Evolutionary conservation across 768 basidiomycete species (phyloP), one percentile per base, ranked within the genome.

Genomic region (Candolleomyces efflorescens): DNA sequence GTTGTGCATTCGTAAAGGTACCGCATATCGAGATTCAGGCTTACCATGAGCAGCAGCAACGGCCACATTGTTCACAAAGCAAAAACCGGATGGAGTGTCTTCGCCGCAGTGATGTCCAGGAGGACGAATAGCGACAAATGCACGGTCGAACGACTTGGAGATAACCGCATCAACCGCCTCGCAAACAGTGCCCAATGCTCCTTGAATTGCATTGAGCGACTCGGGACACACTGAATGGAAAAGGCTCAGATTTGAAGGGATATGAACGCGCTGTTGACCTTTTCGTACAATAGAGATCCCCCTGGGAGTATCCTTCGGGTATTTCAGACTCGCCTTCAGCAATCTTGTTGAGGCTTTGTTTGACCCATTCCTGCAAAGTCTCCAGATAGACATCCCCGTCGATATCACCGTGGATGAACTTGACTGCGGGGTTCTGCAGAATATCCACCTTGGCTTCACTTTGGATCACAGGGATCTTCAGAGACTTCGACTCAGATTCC

Each of bases 81-180:
- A 98, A 69, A 98, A 98, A 0, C 96, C 96, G 10, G 85, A 87
- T 0, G 96, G 96, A 0, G 83, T 83, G 59, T 94, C 84, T 70
- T 94, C 93, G 2, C 91, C 91, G 65, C 94, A 96, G 64, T 98
- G 94, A 75, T 97, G 94, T 1, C 96, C 95, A 0, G 95, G 95
- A 0, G 94, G 95, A 51, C 95, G 75, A 18, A 97, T 80, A 0
- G 85, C 87, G 10, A 92, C 92, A 68, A 98, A 98, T 0, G 90
- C 91, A 64, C 74, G 74, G 58, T 72, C 62, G 49, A 67, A 53
- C 4, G 61, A 59, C 2, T 70, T 64, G 27, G 64, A 45, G 10
- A 87, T 62, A 15, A 94, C 81, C 1, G 69, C 71, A 56, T 98
- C 94, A 0, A 98, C 87, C 0, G 93, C 94, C 71, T 96, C 88